Evolutionary conservation across 148 eudicot genomes (phyloP), one percentile per base, ranked within the genome.

Genomic region (Silene conica): DNA sequence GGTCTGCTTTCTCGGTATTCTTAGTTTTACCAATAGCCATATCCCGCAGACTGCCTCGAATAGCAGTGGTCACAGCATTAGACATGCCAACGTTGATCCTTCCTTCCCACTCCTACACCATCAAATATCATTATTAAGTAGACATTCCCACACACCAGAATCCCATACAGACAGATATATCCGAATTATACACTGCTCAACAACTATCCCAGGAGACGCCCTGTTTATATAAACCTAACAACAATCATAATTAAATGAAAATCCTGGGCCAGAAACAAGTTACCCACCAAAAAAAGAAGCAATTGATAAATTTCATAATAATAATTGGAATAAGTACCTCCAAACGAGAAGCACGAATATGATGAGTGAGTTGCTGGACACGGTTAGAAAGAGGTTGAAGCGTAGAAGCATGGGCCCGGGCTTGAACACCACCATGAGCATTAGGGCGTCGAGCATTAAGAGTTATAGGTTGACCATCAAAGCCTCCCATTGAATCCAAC

Each of bases 31-130:
- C 98, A 82, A 92, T 95, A 45, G 97, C 92, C 96, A 84, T 88
- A 19, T 82, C 96, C 67, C 97, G 84, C 57, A 92, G 90, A 85
- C 96, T 95, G 54, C 73, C 96, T 70, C 98, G 97, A 79, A 95
- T 90, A 6, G 93, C 92, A 73, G 97, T 95, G 7, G 97, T 92
- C 52, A 95, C 99, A 66, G 97, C 87, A 58, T 95, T 90, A 58
- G 96, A 89, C 98, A 91, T 92, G 68, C 92, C 89, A 71, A 85
- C 79, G 76, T 86, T 72, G 1, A 76, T 63, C 86, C 96, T 89
- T 34, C 97, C 97, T 79, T 94, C 98, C 98, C 97, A 94, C 65
- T 94, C 98, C 97, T 93, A 82, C 76, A 74, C 70, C 55, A 83
- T 45, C 18, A 80, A 72, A 58, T 22, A 11, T 12, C 60, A 48